Evolutionary conservation across 2,329 filamentous ascomycete species (phyloP).

Genomic region (Claviceps humidiphila): DNA sequence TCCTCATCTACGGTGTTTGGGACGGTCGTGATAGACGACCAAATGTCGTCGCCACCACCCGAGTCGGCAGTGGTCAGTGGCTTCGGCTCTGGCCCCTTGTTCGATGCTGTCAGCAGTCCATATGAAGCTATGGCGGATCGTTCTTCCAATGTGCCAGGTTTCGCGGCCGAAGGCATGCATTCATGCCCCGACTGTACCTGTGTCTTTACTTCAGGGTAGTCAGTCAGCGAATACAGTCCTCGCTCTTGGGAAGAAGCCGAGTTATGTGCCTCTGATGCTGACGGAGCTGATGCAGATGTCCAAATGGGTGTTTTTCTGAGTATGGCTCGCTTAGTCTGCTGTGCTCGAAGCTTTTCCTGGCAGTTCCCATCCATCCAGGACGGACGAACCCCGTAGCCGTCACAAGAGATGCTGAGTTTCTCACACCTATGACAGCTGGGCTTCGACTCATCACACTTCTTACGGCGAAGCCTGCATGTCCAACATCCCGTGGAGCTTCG

Average conservation of each 20-base stretch:
- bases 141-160: not conserved
- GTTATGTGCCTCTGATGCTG: not conserved
- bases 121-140: not conserved
- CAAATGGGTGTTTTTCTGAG: not conserved
- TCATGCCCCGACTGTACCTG: not conserved
- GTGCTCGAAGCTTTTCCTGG: not conserved
- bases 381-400: not conserved
- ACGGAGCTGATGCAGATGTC: not conserved
- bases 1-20: not conserved
- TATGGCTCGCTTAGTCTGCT: not conserved
- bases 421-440: not conserved
- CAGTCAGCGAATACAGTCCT: not conserved
- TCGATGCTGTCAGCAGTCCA: not conserved
- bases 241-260: not conserved
- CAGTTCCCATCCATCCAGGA: not conserved
- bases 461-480: not conserved
- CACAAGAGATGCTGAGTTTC: not conserved
- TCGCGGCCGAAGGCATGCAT: not conserved
- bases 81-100: not conserved
- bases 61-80: not conserved
- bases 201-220: not conserved
- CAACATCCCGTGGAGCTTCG: not conserved
- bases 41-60: not conserved
- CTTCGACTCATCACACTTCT: not conserved
- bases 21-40: not conserved